These are phyloP conservation scores for Syzygium malaccense DNA, from an alignment of 441 rosid species.

Conservation along the genomic window DNA sequence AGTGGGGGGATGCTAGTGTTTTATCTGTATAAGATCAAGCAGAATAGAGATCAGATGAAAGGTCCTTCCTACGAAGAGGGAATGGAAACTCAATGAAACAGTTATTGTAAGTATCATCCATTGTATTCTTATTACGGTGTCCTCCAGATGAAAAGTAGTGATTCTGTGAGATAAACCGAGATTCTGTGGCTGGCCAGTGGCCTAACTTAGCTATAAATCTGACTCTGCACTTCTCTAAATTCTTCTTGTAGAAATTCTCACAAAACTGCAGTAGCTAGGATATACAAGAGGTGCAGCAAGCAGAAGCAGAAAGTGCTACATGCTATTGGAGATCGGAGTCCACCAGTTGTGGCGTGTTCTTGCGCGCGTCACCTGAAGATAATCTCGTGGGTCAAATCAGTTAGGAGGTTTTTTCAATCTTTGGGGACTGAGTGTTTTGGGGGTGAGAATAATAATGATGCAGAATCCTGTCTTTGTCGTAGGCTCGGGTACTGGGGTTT, in stretches of 20 bases:
- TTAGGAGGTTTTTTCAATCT: neutral
- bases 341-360: neutral
- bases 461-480: neutral
- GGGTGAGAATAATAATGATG: neutral
- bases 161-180: neutral
- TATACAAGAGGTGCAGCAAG: neutral
- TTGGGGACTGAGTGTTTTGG: neutral
- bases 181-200: neutral
- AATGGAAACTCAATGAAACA: slow-evolving; percentile 21
- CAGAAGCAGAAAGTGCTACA: neutral
- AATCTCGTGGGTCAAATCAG: neutral
- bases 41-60: slow-evolving; percentile 19
- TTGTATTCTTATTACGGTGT: neutral
- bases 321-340: neutral
- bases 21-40: slow-evolving; percentile 45
- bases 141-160: neutral
- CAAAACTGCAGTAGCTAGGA: neutral
- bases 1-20: slow-evolving; percentile 70
- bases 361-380: neutral
- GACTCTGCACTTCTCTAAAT: neutral
- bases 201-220: neutral
- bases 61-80: slow-evolving; percentile 28
- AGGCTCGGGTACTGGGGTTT: neutral
- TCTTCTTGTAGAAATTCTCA: neutral
- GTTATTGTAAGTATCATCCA: neutral